Evolutionary conservation across 441 rosid genomes (phyloP), one percentile per base, ranked within the genome.

Genomic region (Arabidopsis hybrid): DNA sequence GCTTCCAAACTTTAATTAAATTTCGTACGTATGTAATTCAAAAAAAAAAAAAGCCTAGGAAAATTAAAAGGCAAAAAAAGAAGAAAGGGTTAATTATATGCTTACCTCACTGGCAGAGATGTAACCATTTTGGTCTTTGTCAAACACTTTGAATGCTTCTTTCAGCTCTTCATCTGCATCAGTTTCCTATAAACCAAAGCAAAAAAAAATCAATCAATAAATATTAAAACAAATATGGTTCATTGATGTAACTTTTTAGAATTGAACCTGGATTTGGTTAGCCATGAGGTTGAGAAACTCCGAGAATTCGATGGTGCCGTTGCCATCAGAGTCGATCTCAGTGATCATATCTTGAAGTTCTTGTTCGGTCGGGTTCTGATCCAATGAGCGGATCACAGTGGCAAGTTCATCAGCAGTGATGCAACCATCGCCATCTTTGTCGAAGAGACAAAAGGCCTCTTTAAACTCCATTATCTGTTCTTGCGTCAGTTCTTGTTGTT

Each of bases 361-460:
- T 76, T 90, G 89, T 63, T 86, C 92, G 0, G 90, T 84, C 2
- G 97, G 97, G 35, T 83, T 86, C 66, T 87, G 96, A 80, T 88
- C 92, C 81, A 94, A 75, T 4, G 93, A 91, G 35, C 84, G 81
- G 39, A 94, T 88, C 81, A 87, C 94, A 3, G 83, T 86, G 0
- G 91, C 96, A 80, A 91, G 70, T 77, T 94, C 98, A 67, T 88
- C 97, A 29, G 83, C 56, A 4, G 97, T 91, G 63, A 90, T 89
- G 83, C 91, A 88, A 75, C 97, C 98, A 83, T 94, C 90, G 7
- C 91, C 95, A 80, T 91, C 92, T 78, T 90, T 87, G 80, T 88
- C 97, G 63, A 89, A 86, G 26, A 89, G 81, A 69, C 93, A 77
- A 76, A 91, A 89, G 4, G 95, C 92, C 59, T 91, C 96, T 77